Percentiles rank a stretch among this genome's conserved stretches.
Conservation (phyloP, 2,329 filamentous ascomycete species). For the Fusarium abutilonis region DNA sequence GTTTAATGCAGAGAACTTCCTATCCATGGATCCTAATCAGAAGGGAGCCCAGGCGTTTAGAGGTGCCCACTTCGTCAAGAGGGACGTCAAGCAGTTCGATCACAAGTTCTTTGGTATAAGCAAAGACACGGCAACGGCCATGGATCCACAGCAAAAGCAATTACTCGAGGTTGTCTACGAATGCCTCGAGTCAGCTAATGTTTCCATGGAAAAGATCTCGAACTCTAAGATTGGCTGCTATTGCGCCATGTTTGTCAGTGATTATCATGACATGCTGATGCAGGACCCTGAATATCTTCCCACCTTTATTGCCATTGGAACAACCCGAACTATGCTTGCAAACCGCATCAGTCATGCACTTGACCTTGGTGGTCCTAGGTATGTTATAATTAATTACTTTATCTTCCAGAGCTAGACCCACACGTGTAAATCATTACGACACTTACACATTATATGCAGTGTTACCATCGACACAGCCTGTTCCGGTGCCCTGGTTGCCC, state of each 20-base stretch:
- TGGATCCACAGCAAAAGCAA: constrained; percentile 42
- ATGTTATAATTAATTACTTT: constrained; percentile 1
- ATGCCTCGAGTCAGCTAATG: constrained; percentile 40
- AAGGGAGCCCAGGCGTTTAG: constrained; percentile 39
- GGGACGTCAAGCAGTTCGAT: constrained; percentile 42
- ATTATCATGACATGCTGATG: constrained; percentile 42
- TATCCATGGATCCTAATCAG: constrained; percentile 41
- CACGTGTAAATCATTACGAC: not conserved
- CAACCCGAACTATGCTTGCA: constrained; percentile 42
- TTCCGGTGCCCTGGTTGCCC: constrained; percentile 55
- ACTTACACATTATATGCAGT: constrained; percentile 41
- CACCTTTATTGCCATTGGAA: constrained; percentile 42
- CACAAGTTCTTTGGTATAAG: constrained; percentile 44
- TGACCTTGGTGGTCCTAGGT: constrained; percentile 41
- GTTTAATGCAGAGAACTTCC: constrained; percentile 42
- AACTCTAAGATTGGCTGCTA: constrained; percentile 43
- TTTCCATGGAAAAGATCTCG: constrained; percentile 39
- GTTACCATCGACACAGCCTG: constrained; percentile 59
- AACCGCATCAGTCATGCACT: constrained; percentile 42
- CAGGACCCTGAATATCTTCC: constrained; percentile 42
- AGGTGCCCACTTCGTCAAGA: constrained; percentile 40
- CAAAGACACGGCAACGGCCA: constrained; percentile 41
- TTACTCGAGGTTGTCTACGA: constrained; percentile 41
- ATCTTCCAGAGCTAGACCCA: constrained; percentile 2
- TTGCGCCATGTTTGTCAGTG: constrained; percentile 41